Base-by-base conservation (phyloP, 306 rosid species). In the Rosa multiflora region DNA sequence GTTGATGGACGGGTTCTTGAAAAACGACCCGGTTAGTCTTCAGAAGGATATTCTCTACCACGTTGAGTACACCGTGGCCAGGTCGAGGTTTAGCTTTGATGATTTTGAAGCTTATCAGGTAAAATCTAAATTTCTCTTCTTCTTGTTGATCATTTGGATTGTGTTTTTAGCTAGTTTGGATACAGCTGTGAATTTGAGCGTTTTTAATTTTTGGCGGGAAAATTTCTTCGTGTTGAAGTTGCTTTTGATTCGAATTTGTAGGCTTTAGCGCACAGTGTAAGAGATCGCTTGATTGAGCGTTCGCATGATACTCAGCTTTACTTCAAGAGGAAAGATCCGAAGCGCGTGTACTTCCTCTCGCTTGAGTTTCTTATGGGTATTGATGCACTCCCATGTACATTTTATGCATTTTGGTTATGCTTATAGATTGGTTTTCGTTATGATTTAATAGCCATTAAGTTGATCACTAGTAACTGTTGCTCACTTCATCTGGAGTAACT, bases 81-180 rank as follows among this genome's bases (percentile, higher is more conserved):
- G 93, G 73, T 91, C 95, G 8, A 88, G 95, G 52, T 91, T 87
- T 44, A 91, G 80, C 75, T 91, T 91, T 72, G 95, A 91, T 32
- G 95, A 91, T 86, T 91, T 85, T 40, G 95, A 91, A 84, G 95
- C 95, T 18, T 91, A 88, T 76, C 95, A 91, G 92, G 95, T 91
- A 40, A 51, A 3, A 56, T 49, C 18, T 52, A 5, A 2, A 56
- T 20, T n/a, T 8, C 14, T 40, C 21, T 40, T 15, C 29, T 67
- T 17, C 3, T 18, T 6, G 15, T 51, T 42, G 4, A 46, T 71
- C 26, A 21, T 15, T 15, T 18, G 61, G 40, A 14, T 70, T 13
- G 17, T 14, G 0, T 20, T 17, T 44, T 2, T n/a, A 17, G 29
- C 17, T 76, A 8, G 42, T 21, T 53, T 43, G 46, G 8, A 10